Conservation (phyloP, 2,329 filamentous ascomycete genomes). For the Aureobasidium sp. region DNA sequence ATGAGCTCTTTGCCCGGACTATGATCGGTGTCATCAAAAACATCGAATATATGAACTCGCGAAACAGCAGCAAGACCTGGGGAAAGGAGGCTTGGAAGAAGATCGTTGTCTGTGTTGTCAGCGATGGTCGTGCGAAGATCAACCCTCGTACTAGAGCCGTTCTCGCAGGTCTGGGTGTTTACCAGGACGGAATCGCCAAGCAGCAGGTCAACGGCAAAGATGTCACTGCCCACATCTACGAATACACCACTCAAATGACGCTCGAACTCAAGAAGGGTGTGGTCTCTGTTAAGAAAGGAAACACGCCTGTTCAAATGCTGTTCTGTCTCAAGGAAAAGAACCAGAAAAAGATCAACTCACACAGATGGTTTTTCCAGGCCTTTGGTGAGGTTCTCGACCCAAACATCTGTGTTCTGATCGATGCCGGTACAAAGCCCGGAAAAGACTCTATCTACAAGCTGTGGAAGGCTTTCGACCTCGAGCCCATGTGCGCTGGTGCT, state of each 20-base stretch:
- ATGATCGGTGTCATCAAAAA: slow-evolving; percentile 99
- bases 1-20: slow-evolving; percentile 88
- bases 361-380: slow-evolving; percentile 97
- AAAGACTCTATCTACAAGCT: slow-evolving; percentile 93
- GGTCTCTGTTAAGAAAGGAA: slow-evolving; percentile 71
- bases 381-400: slow-evolving; percentile 89
- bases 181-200: slow-evolving; percentile 97
- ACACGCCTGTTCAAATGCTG: slow-evolving; percentile 88
- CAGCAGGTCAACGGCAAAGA: slow-evolving; percentile 95
- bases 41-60: slow-evolving; percentile 94
- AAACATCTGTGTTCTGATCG: slow-evolving; percentile 92
- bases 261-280: slow-evolving; percentile 85
- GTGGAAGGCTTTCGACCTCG: slow-evolving; percentile 97
- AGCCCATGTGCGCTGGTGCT: slow-evolving; percentile 94
- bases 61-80: slow-evolving; percentile 93
- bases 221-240: slow-evolving; percentile 96
- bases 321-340: slow-evolving; percentile 99
- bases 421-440: slow-evolving; percentile 91
- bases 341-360: slow-evolving; percentile 99
- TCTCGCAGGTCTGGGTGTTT: slow-evolving; percentile 90
- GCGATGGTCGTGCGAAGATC: slow-evolving; percentile 94
- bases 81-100: slow-evolving; percentile 99
- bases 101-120: slow-evolving; percentile 96
- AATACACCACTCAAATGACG: slow-evolving; percentile 78
- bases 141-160: slow-evolving; percentile 85